Evolutionary conservation across 495 filamentous ascomycete genomes (phyloP), one percentile per base, ranked within the genome.

Genomic region (Penicillium lividum): DNA sequence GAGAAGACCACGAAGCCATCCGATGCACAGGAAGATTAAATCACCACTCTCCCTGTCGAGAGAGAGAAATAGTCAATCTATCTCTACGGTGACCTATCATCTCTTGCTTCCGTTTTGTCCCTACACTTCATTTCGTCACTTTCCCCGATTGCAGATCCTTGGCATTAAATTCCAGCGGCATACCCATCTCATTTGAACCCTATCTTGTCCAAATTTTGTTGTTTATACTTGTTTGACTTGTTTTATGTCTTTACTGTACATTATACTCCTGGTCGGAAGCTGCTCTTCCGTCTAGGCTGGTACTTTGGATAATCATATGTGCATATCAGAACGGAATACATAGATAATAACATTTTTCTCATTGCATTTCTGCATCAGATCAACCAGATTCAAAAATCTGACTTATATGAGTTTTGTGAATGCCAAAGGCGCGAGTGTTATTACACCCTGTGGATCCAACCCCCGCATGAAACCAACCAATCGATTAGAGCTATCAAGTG

Each of bases 131-230:
- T 28, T 47, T 4, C 27, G 4, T 11, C 29, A 7, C 48, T 33
- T 18, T 59, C 31, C 34, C 43, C 29, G 27, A 9, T 30, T 38
- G 40, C 25, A 51, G 33, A 45, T 33, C 10, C 33, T 57, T 52
- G 55, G 55, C 60, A 52, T 58, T 53, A 51, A 38, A 58, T 33
- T 53, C 44, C 11, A 47, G 42, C 47, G 42, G 60, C 60, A 62
- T 58, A 56, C 51, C 58, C 47, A 38, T 62, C 38, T 53, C 18
- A 43, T 47, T 18, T 47, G 43, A 31, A 53, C 31, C 50, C 18
- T n/a, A 11, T 38, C 33, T 33, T 57, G 27, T 11, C 18, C 28
- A 40, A 30, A 7, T 29, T 30, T 36, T 46, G 31, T 53, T 54
- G 22, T 55, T 11, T 43, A 43, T 51, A 44, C 28, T 50, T 51